Evolutionary conservation across 306 rosid genomes (phyloP).

Genomic region (Cicer yamashitae): DNA sequence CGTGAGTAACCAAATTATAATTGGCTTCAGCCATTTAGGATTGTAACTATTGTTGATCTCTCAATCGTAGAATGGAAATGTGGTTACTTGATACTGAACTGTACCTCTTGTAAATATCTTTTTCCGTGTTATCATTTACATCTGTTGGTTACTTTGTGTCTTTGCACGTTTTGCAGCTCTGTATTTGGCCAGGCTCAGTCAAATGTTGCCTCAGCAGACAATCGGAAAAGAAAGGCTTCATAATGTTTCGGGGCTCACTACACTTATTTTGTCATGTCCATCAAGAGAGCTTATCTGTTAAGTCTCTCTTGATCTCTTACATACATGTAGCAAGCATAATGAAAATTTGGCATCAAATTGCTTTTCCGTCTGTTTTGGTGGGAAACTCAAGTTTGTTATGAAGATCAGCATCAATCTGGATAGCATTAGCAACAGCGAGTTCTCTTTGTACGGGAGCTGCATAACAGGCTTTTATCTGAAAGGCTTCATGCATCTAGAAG

Average conservation of each 20-base stretch:
- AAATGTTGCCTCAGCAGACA: slow-evolving; percentile 54
- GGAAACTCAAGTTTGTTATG: slow-evolving; percentile 33
- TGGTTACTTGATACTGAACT: slow-evolving; percentile 18
- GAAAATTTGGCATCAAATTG: slow-evolving; percentile 29
- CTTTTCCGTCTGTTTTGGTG: slow-evolving; percentile 20
- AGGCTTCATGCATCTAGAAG: slow-evolving; percentile 11
- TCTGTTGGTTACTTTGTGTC: slow-evolving; percentile 33
- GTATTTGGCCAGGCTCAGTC: slow-evolving; percentile 75
- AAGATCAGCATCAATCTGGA: slow-evolving; percentile 19
- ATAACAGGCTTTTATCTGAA: slow-evolving; percentile 31
- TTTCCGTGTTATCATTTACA: slow-evolving; percentile 7
- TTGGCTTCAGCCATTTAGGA: slow-evolving; percentile 7
- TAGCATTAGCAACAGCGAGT: slow-evolving; percentile 14
- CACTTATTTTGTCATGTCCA: slow-evolving; percentile 28
- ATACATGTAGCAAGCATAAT: background rate
- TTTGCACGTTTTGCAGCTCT: slow-evolving; percentile 61
- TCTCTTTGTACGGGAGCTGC: slow-evolving; percentile 20
- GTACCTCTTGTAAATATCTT: background rate
- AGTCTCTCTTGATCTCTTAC: slow-evolving; percentile 27
- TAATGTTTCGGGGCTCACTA: background rate
- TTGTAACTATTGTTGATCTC: slow-evolving; percentile 21
- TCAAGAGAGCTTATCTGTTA: slow-evolving; percentile 29
- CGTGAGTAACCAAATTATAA: background rate
- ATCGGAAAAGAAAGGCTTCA: slow-evolving; percentile 65
- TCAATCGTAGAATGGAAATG: slow-evolving; percentile 27